Conservation (phyloP, 495 filamentous ascomycete species). For the Lichenothelia convexa region DNA sequence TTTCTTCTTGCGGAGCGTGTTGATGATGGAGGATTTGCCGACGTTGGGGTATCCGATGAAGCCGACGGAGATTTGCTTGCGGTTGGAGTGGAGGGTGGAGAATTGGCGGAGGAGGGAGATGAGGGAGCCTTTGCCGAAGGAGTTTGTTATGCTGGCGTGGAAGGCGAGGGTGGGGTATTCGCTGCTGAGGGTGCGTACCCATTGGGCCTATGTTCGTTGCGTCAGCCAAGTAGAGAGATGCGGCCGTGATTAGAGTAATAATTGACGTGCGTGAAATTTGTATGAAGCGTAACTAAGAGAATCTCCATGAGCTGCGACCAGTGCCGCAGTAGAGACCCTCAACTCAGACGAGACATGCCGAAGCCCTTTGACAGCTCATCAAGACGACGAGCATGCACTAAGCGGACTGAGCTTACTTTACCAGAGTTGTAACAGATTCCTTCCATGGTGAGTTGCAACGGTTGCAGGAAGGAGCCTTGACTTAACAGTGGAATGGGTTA, state of each 20-base stretch:
- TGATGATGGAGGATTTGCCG: constrained; percentile 25
- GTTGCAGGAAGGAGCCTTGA: constrained; percentile 72
- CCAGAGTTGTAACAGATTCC: constrained; percentile 97
- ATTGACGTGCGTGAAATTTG: constrained; percentile 30
- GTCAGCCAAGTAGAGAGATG: no score
- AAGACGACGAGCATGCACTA: constrained; percentile 71
- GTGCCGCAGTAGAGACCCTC: constrained; percentile 39
- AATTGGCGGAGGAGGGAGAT: constrained; percentile 52
- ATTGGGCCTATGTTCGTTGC: constrained; percentile 44
- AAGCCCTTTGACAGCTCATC: constrained; percentile 41
- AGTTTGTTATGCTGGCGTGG: constrained; percentile 81
- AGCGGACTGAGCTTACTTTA: constrained; percentile 64
- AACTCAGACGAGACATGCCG: constrained; percentile 74
- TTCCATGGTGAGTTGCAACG: constrained; percentile 39
- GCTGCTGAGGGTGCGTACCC: constrained; percentile 64
- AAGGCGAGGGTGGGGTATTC: constrained; percentile 89
- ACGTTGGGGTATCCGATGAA: constrained; percentile 27
- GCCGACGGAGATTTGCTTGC: constrained; percentile 49
- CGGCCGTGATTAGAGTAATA: no score
- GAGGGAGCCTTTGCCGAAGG: constrained; percentile 28
- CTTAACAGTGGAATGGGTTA: constrained; percentile 47
- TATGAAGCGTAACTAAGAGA: constrained; percentile 99
- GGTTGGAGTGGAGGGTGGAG: constrained; percentile 68
- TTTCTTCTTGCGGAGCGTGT: constrained; percentile 55
- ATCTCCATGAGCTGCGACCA: constrained; percentile 38